Percentiles rank a stretch among this genome's conserved stretches.
These are phyloP conservation scores for Plasmopara halstedii DNA, from an alignment of 352 stramenopile genomes.

Conservation along the genomic window DNA sequence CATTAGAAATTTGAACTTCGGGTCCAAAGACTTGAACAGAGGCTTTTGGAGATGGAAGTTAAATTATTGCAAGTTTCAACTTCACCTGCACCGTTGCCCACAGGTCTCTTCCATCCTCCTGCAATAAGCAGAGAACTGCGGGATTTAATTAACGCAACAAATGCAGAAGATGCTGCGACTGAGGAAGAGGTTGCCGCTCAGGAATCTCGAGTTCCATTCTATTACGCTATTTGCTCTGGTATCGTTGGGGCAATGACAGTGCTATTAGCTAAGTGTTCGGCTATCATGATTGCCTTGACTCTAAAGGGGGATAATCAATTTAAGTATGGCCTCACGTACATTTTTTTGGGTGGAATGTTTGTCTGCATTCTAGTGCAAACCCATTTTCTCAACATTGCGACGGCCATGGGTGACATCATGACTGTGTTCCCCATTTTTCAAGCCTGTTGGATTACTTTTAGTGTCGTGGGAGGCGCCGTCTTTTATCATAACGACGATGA, in stretches of 20 bases:
- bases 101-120: constrained; percentile 11
- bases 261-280: constrained; percentile 77
- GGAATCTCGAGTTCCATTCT: constrained; percentile 61
- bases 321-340: constrained; percentile 75
- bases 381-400: constrained; percentile 84
- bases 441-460: constrained; percentile 85
- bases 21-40: constrained; percentile 57
- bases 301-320: constrained; percentile 84
- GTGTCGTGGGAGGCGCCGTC: constrained; percentile 71
- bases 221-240: constrained; percentile 82
- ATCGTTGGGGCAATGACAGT: constrained; percentile 82
- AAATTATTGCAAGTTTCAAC: constrained; percentile 34
- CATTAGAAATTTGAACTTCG: constrained; percentile 55
- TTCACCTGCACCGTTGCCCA: constrained; percentile 10
- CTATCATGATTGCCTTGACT: constrained; percentile 79
- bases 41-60: constrained; percentile 60
- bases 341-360: constrained; percentile 83
- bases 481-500: constrained; percentile 76
- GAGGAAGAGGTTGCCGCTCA: constrained; percentile 25
- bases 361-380: constrained; percentile 82
- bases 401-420: constrained; percentile 79
- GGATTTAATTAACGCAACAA: constrained; percentile 19
- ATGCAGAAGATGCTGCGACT: constrained; percentile 22
- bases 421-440: constrained; percentile 87
- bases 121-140: constrained; percentile 27